A percentile compares a stretch with the other conserved stretches of the same genome.
Evolutionary conservation across 2,329 filamentous ascomycete genomes (phyloP).

Genomic region (Talaromyces atroroseus): DNA sequence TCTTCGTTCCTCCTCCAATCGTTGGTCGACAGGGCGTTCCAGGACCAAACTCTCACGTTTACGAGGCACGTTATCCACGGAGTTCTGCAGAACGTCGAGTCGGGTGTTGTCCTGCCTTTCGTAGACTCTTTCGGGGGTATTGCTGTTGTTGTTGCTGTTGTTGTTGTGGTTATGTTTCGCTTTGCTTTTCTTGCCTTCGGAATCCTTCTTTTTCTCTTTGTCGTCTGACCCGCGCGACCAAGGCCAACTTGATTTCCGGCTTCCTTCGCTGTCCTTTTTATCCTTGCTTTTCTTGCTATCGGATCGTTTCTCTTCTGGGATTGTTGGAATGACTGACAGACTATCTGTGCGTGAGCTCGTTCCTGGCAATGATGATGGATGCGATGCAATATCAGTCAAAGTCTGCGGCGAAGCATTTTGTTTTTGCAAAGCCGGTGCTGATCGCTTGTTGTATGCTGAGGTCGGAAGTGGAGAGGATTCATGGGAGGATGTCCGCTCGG

Average conservation of each 20-base stretch:
- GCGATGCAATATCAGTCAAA: constrained; percentile 60
- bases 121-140: constrained; percentile 46
- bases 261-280: constrained; percentile 67
- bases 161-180: constrained; percentile 45
- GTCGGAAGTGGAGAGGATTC: constrained; percentile 38
- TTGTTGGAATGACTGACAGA: constrained; percentile 73
- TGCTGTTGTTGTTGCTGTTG: no score
- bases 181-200: constrained; percentile 56
- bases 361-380: constrained; percentile 64
- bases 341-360: constrained; percentile 68
- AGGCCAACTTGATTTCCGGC: constrained; percentile 70
- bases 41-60: constrained; percentile 76
- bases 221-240: constrained; percentile 73
- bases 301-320: constrained; percentile 65
- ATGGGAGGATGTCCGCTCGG: constrained; percentile 50
- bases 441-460: constrained; percentile 43
- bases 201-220: constrained; percentile 54
- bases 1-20: constrained; percentile 64
- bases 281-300: constrained; percentile 61
- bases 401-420: constrained; percentile 42
- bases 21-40: constrained; percentile 67
- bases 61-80: constrained; percentile 62
- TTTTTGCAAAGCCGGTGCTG: constrained; percentile 21
- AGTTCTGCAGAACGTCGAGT: constrained; percentile 79
- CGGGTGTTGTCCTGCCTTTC: constrained; percentile 81